phyloP scores from a whole-genome alignment of 2,329 filamentous ascomycete genomes.

The Blastomyces silverae region DNA sequence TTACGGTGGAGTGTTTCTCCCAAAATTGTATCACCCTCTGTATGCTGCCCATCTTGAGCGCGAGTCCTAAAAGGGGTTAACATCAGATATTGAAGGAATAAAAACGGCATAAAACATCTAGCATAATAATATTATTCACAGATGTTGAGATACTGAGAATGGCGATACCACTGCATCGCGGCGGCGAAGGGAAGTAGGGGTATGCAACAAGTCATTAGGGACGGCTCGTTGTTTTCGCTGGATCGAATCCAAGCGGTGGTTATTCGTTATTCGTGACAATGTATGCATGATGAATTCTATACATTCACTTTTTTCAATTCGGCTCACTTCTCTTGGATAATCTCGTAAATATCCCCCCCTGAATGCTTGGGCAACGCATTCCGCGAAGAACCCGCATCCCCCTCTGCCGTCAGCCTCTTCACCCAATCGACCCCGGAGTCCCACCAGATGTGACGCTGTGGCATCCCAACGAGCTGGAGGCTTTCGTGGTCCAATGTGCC shows the following conservation, averaged over 20 bases:
- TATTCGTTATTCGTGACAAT: constrained; percentile 26
- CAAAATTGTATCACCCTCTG: not conserved
- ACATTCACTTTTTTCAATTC: not conserved
- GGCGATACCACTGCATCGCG: not conserved
- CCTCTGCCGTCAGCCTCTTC: constrained; percentile 7
- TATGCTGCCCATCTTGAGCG: not conserved
- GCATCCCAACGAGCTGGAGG: constrained; percentile 20
- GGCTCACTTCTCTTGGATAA: not conserved
- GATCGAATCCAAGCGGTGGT: constrained; percentile 40
- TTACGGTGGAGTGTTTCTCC: not conserved
- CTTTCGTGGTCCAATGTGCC: constrained; percentile 25
- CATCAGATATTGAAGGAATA: not conserved
- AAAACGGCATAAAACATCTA: not conserved
- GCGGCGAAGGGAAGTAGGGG: constrained; percentile 16
- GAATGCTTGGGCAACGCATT: constrained; percentile 9
- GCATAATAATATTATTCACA: not conserved
- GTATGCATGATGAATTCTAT: constrained; percentile 28
- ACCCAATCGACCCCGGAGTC: constrained; percentile 26
- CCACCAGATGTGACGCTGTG: constrained; percentile 23
- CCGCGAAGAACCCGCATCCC: not conserved
- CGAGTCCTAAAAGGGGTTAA: not conserved
- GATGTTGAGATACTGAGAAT: not conserved
- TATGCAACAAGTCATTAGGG: constrained; percentile 66
- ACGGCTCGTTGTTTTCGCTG: constrained; percentile 57
- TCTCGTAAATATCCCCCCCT: constrained; percentile 5